Evolutionary conservation across 805 yeast genomes (phyloP).

Genomic region (Yarrowia porcina): DNA sequence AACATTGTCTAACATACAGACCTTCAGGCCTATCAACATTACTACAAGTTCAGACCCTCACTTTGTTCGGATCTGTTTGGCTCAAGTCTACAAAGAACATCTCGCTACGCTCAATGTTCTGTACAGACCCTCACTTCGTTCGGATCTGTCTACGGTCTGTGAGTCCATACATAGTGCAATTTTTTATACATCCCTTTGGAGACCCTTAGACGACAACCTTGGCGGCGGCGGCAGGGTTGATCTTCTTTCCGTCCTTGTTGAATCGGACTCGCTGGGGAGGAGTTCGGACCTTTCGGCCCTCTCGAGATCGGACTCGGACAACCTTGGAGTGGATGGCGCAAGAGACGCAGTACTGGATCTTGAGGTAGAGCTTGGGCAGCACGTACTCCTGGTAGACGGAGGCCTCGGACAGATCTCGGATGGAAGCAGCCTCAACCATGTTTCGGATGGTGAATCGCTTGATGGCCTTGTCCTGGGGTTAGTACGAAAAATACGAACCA

Average conservation of each 20-base stretch:
- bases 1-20: no score
- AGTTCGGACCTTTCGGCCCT: conserved; percentile 97
- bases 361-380: conserved; percentile 98
- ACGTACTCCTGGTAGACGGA: conserved; percentile 99
- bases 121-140: no score
- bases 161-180: conserved; percentile 9
- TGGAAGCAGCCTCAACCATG: conserved; percentile 99
- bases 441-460: conserved; percentile 99
- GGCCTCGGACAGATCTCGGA: conserved; percentile 99
- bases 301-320: conserved; percentile 99
- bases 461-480: conserved; percentile 94
- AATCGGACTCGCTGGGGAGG: conserved; percentile 99
- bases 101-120: background rate
- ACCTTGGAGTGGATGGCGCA: conserved; percentile 99
- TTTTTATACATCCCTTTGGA: conserved; percentile 34
- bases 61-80: no score
- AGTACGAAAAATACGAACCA: background rate
- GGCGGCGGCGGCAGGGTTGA: conserved; percentile 97
- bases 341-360: conserved; percentile 99
- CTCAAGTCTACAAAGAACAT: no score
- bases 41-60: no score
- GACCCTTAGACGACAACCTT: conserved; percentile 71
- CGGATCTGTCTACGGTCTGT: no score
- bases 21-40: no score
- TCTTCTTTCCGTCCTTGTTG: conserved; percentile 88